Percentiles rank a stretch among this genome's conserved stretches.
Evolutionary conservation across 768 basidiomycete genomes (phyloP).

Genomic region (Boletus tylopilopsis): DNA sequence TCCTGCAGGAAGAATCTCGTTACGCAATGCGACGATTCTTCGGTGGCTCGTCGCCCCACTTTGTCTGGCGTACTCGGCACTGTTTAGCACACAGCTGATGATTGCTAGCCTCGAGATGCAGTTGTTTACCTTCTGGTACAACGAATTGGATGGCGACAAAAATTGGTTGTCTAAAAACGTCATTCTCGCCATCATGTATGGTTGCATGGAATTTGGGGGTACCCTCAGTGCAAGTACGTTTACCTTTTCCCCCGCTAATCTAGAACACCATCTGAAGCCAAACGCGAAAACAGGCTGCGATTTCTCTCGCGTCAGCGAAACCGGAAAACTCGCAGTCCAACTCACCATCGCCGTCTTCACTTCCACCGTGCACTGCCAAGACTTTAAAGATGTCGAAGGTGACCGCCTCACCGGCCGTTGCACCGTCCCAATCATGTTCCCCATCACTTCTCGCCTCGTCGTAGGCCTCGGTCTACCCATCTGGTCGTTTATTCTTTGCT

Average conservation of each 20-base stretch:
- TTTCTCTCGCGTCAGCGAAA: conserved; percentile 23
- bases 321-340: conserved; percentile 30
- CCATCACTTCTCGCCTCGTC: conserved; percentile 33
- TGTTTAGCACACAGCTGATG: conserved; percentile 31
- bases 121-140: conserved; percentile 34
- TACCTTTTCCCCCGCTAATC: no score
- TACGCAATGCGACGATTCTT: conserved; percentile 32
- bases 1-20: conserved; percentile 40
- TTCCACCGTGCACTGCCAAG: conserved; percentile 48
- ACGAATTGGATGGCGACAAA: conserved; percentile 36
- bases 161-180: conserved; percentile 39
- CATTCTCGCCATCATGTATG: conserved; percentile 37
- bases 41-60: conserved; percentile 36
- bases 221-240: conserved; percentile 36
- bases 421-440: conserved; percentile 45
- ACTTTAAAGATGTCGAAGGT: conserved; percentile 45
- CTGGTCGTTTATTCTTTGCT: conserved; percentile 36
- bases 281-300: conserved; percentile 22
- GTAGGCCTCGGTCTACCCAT: conserved; percentile 32
- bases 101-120: conserved; percentile 34
- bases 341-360: conserved; percentile 38
- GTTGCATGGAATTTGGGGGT: conserved; percentile 33
- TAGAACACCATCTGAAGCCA: no score
- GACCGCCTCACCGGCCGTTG: conserved; percentile 37
- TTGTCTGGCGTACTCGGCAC: conserved; percentile 33